A percentile compares a stretch with the other conserved stretches of the same genome.
These are phyloP conservation scores for Salmacisia buchloeana DNA, from an alignment of 1,284 basidiomycete genomes.

Conservation along the genomic window DNA sequence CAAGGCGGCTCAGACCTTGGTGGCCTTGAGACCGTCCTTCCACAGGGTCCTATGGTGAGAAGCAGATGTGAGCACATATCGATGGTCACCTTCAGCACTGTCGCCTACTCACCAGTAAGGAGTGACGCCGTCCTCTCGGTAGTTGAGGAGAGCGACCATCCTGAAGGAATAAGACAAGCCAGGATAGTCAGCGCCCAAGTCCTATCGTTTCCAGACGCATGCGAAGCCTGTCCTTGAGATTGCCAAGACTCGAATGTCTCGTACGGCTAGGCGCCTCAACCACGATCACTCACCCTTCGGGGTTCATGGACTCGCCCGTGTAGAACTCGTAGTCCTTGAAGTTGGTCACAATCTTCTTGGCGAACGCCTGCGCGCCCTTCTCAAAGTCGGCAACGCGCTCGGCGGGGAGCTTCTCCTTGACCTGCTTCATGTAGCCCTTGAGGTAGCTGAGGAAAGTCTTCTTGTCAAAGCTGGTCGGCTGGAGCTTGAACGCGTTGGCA, in stretches of 20 bases:
- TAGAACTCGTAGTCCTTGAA: slow-evolving; percentile 89
- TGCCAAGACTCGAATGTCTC: slow-evolving; percentile 42
- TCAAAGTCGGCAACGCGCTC: slow-evolving; percentile 75
- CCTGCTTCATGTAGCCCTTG: slow-evolving; percentile 78
- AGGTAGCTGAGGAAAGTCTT: slow-evolving; percentile 79
- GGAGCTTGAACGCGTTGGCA: slow-evolving; percentile 85
- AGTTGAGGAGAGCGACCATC: slow-evolving; percentile 52
- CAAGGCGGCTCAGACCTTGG: slow-evolving; percentile 41
- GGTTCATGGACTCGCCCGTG: slow-evolving; percentile 65
- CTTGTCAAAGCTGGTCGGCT: slow-evolving; percentile 81
- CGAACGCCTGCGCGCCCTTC: slow-evolving; percentile 63
- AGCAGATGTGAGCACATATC: background rate
- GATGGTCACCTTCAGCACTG: slow-evolving; percentile 77
- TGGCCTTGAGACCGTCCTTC: slow-evolving; percentile 49
- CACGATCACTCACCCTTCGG: slow-evolving; percentile 38
- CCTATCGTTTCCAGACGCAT: slow-evolving; percentile 1
- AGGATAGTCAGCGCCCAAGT: background rate
- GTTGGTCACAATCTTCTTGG: slow-evolving; percentile 71
- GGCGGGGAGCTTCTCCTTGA: slow-evolving; percentile 59
- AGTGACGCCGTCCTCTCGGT: slow-evolving; percentile 59
- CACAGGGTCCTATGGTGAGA: slow-evolving; percentile 34
- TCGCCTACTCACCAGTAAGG: slow-evolving; percentile 60
- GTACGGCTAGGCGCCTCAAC: background rate
- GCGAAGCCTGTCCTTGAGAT: slow-evolving; percentile 16
- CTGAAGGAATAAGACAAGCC: slow-evolving; percentile 52